Percentiles rank a stretch among this genome's conserved stretches.
phyloP scores from a whole-genome alignment of 768 basidiomycete species.

The Suillus weaverae region DNA sequence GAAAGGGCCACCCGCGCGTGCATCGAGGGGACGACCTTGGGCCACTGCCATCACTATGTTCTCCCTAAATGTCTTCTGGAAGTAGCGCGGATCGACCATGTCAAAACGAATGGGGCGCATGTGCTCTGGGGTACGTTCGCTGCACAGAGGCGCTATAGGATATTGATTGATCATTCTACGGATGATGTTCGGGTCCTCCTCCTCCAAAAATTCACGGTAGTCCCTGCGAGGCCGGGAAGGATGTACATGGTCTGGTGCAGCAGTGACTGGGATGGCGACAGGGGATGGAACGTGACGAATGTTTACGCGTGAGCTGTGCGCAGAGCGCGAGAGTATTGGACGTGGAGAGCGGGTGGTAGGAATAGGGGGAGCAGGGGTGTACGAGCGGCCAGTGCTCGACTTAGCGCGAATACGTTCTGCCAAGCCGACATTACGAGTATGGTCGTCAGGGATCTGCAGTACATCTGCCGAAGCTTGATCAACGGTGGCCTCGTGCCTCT shows the following conservation, averaged over 20 bases:
- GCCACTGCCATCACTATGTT: constrained; percentile 1
- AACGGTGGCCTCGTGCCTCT: not conserved
- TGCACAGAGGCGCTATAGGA: constrained; percentile 5
- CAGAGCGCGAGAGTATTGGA: constrained; percentile 2
- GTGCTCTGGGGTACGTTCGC: constrained; percentile 3
- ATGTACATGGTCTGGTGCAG: not conserved
- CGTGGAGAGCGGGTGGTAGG: not conserved
- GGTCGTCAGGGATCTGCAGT: not conserved
- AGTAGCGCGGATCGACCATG: constrained; percentile 4
- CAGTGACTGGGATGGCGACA: not conserved
- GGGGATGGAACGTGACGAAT: constrained; percentile 2
- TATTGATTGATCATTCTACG: constrained; percentile 3
- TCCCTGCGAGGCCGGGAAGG: not conserved
- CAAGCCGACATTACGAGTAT: constrained; percentile 4
- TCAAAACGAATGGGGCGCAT: constrained; percentile 14
- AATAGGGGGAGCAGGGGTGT: not conserved
- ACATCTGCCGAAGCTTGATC: not conserved
- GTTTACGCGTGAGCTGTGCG: constrained; percentile 2
- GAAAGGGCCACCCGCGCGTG: constrained; percentile 7
- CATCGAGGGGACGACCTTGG: constrained; percentile 14
- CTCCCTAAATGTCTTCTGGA: not conserved
- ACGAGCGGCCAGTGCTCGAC: not conserved
- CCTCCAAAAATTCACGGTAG: not conserved
- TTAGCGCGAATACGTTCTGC: constrained; percentile 7
- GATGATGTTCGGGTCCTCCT: not conserved